phyloP scores from a whole-genome alignment of 2,329 filamentous ascomycete species.

The Diplodia intermedia region DNA sequence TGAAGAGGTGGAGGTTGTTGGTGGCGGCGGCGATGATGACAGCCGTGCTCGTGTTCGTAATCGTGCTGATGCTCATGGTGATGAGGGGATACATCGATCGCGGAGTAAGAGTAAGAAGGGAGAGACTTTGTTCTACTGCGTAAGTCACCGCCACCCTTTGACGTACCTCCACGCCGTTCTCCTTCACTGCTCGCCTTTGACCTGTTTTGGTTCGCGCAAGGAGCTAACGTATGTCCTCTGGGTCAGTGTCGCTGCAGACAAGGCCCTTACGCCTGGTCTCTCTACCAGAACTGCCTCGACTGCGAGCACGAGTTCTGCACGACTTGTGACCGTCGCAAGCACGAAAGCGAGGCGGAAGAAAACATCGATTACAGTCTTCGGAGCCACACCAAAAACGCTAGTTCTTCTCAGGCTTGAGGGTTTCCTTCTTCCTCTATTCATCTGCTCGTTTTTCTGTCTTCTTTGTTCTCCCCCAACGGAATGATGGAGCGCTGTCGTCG shows the following conservation, averaged over 20 bases:
- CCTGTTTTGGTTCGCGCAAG: neutral
- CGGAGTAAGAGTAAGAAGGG: constrained; percentile 8
- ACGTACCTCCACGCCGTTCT: neutral
- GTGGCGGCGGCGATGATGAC: neutral
- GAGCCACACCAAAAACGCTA: neutral
- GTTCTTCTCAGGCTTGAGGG: neutral
- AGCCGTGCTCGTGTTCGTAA: neutral
- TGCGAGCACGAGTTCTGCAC: constrained; percentile 33
- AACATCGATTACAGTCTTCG: constrained; percentile 9
- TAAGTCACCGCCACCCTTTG: constrained; percentile 7
- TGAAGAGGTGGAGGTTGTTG: neutral
- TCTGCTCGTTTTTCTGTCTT: neutral
- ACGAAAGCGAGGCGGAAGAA: constrained; percentile 14
- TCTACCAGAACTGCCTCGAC: constrained; percentile 30
- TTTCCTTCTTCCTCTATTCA: neutral
- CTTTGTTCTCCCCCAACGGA: no score
- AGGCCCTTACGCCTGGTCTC: constrained; percentile 29
- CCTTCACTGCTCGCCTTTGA: neutral
- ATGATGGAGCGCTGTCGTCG: no score
- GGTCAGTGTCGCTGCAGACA: constrained; percentile 31
- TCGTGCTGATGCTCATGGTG: neutral
- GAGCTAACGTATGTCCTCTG: neutral
- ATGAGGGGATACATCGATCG: neutral
- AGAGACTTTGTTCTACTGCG: constrained; percentile 30
- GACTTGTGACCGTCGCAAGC: constrained; percentile 21